Base-by-base conservation (phyloP, 2,329 filamentous ascomycete genomes). In the Colletotrichum eleusines region DNA sequence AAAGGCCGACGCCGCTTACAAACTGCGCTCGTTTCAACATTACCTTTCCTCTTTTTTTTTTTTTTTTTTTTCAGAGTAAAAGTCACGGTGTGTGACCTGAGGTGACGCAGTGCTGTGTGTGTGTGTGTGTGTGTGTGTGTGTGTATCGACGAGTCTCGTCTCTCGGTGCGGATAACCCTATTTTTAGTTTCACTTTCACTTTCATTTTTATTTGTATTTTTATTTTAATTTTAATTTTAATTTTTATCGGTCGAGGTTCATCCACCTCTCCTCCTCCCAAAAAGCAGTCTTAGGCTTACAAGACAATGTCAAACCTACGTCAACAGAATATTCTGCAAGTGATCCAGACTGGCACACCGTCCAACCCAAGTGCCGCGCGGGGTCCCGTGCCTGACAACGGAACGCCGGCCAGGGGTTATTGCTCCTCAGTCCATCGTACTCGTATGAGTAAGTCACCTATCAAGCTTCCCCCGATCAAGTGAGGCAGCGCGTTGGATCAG, bases 371-470 rank as follows among this genome's bases (percentile, higher is more conserved):
- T 46, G 9, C 18, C 38, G n/a, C 9, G 62, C 42, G 63, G 54
- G 26, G 38, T 35, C 38, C 67, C 55, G 33, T 58, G 16, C n/a
- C 60, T 62, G 63, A 62, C 63, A 67, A 50, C 57, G 63, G 63
- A 31, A 66, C 66, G 63, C 63, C 18, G 48, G 63, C 67, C 58
- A 28, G 53, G 65, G 60, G 18, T 35, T 59, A 28, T 69, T 65
- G 44, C 38, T 59, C 12, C 5, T 28, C 50, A 18, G 28, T 23
- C 5, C 28, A 50, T 26, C 8, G 12, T 35, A 12, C 42, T 46
- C 9, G 42, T 46, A 12, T 33, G 50, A 12, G 7, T 14, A 35
- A 20, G 28, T 54, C 20, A 20, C 11, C 5, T n/a, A 33, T 33
- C 31, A n/a, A n/a, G 31, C 4, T 33, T 33, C 31, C 3, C 31